Conservation (phyloP, 495 filamentous ascomycete genomes). For the Immersiella caudata region DNA sequence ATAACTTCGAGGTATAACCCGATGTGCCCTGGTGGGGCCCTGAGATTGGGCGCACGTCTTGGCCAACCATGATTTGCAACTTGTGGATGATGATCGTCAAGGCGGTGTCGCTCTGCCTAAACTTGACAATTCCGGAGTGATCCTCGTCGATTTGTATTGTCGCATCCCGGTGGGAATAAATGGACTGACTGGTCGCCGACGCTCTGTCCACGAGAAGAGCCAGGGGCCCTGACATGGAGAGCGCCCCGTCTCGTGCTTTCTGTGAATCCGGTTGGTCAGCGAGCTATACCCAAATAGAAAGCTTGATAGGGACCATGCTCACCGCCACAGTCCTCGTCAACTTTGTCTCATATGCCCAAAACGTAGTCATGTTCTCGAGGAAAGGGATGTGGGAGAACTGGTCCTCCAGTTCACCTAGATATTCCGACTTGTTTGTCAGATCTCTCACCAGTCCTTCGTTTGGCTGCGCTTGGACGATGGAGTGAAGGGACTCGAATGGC, state of each 20-base stretch:
- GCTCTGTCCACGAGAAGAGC: not conserved
- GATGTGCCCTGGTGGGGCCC: no score
- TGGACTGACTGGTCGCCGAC: constrained; percentile 5
- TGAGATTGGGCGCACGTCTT: no score
- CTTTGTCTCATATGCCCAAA: constrained; percentile 32
- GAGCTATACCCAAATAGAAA: no score
- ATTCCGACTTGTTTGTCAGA: not conserved
- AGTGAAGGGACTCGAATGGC: constrained; percentile 19
- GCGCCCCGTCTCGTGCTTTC: not conserved
- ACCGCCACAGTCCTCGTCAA: not conserved
- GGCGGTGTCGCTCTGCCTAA: not conserved
- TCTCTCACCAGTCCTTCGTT: constrained; percentile 16
- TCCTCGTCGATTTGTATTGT: constrained; percentile 20
- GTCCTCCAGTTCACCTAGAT: not conserved
- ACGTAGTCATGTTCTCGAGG: not conserved
- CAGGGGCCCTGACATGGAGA: not conserved
- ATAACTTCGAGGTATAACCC: no score
- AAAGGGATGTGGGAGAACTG: not conserved
- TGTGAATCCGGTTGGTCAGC: no score
- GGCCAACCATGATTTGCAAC: not conserved
- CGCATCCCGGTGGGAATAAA: not conserved
- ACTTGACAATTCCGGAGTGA: constrained; percentile 24
- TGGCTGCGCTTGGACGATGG: constrained; percentile 22
- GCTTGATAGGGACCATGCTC: no score
- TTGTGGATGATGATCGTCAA: not conserved